Percentiles rank a stretch among this genome's conserved stretches.
These are phyloP conservation scores for Colletotrichum musicola DNA, from an alignment of 2,329 filamentous ascomycete species.

Conservation along the genomic window DNA sequence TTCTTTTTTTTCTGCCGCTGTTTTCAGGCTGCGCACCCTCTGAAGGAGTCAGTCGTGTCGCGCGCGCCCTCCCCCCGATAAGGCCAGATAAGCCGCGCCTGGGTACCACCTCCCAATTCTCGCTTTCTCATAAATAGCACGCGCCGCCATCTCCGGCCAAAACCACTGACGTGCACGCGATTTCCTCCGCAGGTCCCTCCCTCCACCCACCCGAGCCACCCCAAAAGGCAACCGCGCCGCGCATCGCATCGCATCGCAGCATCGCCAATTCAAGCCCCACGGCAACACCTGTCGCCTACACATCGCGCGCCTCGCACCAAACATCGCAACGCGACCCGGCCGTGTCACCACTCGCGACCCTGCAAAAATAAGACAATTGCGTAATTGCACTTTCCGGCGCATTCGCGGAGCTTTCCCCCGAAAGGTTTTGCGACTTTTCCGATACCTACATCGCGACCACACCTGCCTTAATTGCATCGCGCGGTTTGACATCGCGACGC, in stretches of 20 bases:
- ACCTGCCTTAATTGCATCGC: slow-evolving; percentile 7
- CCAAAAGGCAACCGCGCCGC: not conserved
- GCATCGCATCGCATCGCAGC: slow-evolving; percentile 25
- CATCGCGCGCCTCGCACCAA: slow-evolving; percentile 12
- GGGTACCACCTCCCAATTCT: slow-evolving; percentile 47
- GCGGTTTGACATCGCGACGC: slow-evolving; percentile 21
- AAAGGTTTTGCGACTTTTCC: not conserved
- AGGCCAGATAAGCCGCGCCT: slow-evolving; percentile 51
- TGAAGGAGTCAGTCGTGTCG: slow-evolving; percentile 33
- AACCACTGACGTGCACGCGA: slow-evolving; percentile 61
- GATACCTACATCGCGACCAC: slow-evolving; percentile 9
- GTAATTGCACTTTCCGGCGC: slow-evolving; percentile 15
- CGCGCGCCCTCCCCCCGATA: slow-evolving; percentile 49
- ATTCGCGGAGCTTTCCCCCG: slow-evolving; percentile 4
- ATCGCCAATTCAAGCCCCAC: not conserved
- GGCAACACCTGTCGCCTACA: slow-evolving; percentile 8
- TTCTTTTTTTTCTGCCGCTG: slow-evolving; percentile 51
- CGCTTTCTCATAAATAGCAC: slow-evolving; percentile 61
- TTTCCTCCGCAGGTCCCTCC: slow-evolving; percentile 56
- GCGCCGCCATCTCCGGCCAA: slow-evolving; percentile 58
- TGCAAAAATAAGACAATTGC: slow-evolving; percentile 2
- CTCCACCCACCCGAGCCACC: slow-evolving; percentile 42
- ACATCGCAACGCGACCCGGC: slow-evolving; percentile 22
- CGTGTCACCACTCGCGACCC: slow-evolving; percentile 14
- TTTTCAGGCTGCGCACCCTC: slow-evolving; percentile 37